Evolutionary conservation across 805 yeast species (phyloP), one percentile per base, ranked within the genome.

Genomic region (Hanseniaspora singularis): DNA sequence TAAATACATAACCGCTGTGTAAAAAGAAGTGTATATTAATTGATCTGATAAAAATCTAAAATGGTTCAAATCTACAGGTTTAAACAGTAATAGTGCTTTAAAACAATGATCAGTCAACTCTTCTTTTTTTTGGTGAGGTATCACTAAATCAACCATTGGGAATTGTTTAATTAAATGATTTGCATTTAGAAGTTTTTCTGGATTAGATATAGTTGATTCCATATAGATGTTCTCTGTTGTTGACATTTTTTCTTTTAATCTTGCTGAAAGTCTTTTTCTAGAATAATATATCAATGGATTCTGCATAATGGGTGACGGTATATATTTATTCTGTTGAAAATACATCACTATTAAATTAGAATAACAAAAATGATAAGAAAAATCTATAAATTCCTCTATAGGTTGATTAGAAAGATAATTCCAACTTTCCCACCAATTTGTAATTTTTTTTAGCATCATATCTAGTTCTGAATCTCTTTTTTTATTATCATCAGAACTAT

Each of bases 351-450:
- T 57, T 3, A 80, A 69, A 50, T 76, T 62, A 38, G 79, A 64
- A 48, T 71, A 68, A 42, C 78, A 73, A 52, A 77, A 79, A 57
- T 80, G 76, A 57, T 77, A 79, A 40, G 79, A 77, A 49, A 80
- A 71, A 55, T 79, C 87, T 3, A 81, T 80, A 60, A 81, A 82
- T 56, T 83, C 88, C 41, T 78, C 68, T 1, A 79, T 74, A 1
- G 86, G 81, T 58, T 81, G 87, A 41, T 73, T 72, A 58, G 81
- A 75, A 22, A 81, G 60, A 53, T 75, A 74, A 37, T 71, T 74
- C 89, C 89, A 82, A 56, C 76, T 79, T 2, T 72, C 73, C 49
- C 70, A 65, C 92, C 92, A 83, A 4, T 58, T 55, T 23, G 61
- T 63, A n/a, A 80, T 59, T 49, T 76, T 82, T 3, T 64, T 68